A percentile compares a stretch with the other conserved stretches of the same genome.
Conservation (phyloP, 371 early-diverging fungal genomes). For the Mucor lusitanicus region DNA sequence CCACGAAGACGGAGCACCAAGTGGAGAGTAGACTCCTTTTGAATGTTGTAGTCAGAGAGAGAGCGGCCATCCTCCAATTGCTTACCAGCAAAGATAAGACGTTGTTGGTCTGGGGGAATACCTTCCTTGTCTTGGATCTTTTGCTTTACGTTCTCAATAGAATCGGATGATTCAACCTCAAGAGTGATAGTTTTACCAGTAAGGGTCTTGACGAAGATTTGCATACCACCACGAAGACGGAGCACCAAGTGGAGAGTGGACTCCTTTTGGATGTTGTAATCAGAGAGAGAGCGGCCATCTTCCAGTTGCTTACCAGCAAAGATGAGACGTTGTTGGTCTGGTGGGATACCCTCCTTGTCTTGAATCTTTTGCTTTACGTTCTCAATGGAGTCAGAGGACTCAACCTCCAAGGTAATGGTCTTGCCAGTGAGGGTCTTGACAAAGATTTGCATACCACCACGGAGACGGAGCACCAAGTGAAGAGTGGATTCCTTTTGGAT, state of each 20-base stretch:
- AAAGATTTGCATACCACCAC: constrained; percentile 90
- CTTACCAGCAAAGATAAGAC: constrained; percentile 98
- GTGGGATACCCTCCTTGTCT: constrained; percentile 97
- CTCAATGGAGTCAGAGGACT: constrained; percentile 78
- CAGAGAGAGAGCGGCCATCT: constrained; percentile 87
- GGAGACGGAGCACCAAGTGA: constrained; percentile 94
- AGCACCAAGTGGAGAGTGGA: constrained; percentile 98
- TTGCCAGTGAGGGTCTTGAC: constrained; percentile 88
- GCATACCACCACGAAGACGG: constrained; percentile 96
- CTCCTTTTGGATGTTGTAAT: constrained; percentile 95
- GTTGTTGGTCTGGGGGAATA: constrained; percentile 97
- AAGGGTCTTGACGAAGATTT: constrained; percentile 98
- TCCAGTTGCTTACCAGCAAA: constrained; percentile 99
- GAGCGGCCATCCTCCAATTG: constrained; percentile 97
- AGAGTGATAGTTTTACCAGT: constrained; percentile 98
- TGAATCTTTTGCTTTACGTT: constrained; percentile 97
- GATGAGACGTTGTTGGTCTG: constrained; percentile 99
- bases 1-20: constrained; percentile 96
- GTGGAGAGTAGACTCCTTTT: constrained; percentile 96
- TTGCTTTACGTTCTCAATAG: constrained; percentile 87
- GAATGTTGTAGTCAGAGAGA: constrained; percentile 80
- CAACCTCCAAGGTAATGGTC: constrained; percentile 86
- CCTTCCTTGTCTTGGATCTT: constrained; percentile 98
- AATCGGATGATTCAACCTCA: constrained; percentile 97
- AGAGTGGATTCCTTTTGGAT: constrained; percentile 95